Conservation (phyloP, 345 rosid genomes). For the Kandelia obovata region DNA sequence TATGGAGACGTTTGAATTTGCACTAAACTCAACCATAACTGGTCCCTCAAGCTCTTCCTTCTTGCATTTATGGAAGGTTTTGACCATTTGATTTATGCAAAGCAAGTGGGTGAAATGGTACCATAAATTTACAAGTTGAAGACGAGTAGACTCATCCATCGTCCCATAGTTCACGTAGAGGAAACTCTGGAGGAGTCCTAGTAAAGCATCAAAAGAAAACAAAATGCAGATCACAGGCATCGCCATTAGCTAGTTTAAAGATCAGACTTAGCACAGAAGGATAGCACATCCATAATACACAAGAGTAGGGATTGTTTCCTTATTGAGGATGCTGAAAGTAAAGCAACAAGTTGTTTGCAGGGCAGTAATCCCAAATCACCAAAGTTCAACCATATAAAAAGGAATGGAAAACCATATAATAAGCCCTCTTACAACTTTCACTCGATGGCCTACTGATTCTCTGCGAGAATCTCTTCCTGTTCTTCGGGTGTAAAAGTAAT, state of each 20-base stretch:
- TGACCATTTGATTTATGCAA: no score
- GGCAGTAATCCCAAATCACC: conserved; percentile 1
- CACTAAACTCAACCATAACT: no score
- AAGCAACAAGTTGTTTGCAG: background rate
- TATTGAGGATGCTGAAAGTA: background rate
- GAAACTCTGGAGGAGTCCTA: background rate
- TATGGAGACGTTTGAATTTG: no score
- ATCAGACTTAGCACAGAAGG: background rate
- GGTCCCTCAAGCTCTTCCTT: no score
- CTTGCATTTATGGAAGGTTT: no score
- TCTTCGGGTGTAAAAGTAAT: conserved; percentile 21
- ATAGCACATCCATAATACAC: background rate
- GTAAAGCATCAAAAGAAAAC: background rate
- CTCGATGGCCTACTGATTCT: conserved; percentile 28
- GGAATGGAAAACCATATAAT: background rate
- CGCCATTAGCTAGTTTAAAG: background rate
- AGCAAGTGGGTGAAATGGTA: no score
- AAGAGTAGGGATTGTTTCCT: background rate
- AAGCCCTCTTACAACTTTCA: background rate
- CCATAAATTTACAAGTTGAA: no score
- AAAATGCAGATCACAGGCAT: background rate
- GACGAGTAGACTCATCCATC: no score
- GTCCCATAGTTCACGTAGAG: no score
- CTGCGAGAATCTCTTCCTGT: conserved; percentile 23
- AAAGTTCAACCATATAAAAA: background rate